Percentiles rank a stretch among this genome's conserved stretches.
phyloP scores from a whole-genome alignment of 2,329 filamentous ascomycete genomes.

The Triangularia setosa region DNA sequence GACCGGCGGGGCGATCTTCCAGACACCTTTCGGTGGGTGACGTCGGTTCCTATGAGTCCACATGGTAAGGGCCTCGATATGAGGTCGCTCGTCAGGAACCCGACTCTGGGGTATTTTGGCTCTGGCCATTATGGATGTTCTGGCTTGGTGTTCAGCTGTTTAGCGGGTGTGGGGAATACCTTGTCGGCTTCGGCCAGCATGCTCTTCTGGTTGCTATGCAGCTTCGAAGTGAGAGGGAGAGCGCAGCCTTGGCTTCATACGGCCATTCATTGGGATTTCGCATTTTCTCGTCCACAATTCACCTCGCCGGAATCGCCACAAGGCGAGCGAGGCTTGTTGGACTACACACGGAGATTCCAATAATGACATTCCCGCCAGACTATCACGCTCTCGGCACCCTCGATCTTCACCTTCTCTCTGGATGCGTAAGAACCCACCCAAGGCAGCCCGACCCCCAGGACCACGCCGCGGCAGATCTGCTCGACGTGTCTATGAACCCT shows the following conservation, averaged over 20 bases:
- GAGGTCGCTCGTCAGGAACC: slow-evolving; percentile 72
- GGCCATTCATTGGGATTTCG: slow-evolving; percentile 39
- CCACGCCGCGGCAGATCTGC: slow-evolving; percentile 39
- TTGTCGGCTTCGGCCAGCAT: slow-evolving; percentile 14
- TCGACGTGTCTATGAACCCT: slow-evolving; percentile 41
- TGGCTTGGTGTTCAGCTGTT: slow-evolving; percentile 31
- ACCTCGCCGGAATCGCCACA: slow-evolving; percentile 44
- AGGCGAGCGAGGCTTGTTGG: slow-evolving; percentile 39
- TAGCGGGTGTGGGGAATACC: slow-evolving; percentile 32
- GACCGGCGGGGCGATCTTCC: slow-evolving; percentile 48
- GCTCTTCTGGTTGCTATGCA: slow-evolving; percentile 19
- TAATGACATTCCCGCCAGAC: slow-evolving; percentile 34
- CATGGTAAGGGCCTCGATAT: slow-evolving; percentile 68
- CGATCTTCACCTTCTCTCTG: slow-evolving; percentile 13
- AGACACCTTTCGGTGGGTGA: slow-evolving; percentile 54
- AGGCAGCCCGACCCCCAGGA: slow-evolving; percentile 33
- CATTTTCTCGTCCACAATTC: slow-evolving; percentile 24
- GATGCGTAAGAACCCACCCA: slow-evolving; percentile 24
- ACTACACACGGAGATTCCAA: slow-evolving; percentile 46
- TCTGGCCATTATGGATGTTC: slow-evolving; percentile 44
- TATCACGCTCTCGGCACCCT: slow-evolving; percentile 44
- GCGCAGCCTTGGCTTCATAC: slow-evolving; percentile 45
- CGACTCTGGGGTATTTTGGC: slow-evolving; percentile 58
- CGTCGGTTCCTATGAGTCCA: slow-evolving; percentile 68
- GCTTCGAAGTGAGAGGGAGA: slow-evolving; percentile 38